A percentile compares a stretch with the other conserved stretches of the same genome.
Evolutionary conservation across 2,329 filamentous ascomycete genomes (phyloP).

Genomic region (Eutypa lata): DNA sequence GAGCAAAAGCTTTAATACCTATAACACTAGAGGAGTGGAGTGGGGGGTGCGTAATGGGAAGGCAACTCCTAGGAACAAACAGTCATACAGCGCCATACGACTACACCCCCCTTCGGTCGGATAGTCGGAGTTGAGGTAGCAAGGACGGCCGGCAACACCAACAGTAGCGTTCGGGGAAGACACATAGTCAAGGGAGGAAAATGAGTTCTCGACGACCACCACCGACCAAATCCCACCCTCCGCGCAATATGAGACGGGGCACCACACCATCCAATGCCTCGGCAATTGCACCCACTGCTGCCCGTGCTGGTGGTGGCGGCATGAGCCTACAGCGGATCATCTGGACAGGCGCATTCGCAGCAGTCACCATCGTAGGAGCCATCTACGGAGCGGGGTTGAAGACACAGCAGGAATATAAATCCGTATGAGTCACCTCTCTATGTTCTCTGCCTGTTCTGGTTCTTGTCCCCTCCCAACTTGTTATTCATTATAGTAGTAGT

Average conservation of each 20-base stretch:
- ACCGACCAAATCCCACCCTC: background rate
- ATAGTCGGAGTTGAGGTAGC: too few species aligned
- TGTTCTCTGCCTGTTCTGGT: too few species aligned
- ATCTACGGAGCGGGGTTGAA: slow-evolving; percentile 49
- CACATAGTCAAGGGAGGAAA: background rate
- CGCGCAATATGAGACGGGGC: slow-evolving; percentile 5
- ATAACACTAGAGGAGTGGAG: too few species aligned
- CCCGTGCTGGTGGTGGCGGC: slow-evolving; percentile 1
- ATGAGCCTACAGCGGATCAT: slow-evolving; percentile 19
- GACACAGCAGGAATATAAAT: slow-evolving; percentile 43
- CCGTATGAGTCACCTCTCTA: slow-evolving; percentile 37
- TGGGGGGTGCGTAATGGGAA: too few species aligned
- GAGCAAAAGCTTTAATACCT: too few species aligned
- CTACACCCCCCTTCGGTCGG: too few species aligned
- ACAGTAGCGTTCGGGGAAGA: too few species aligned
- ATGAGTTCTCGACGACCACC: background rate
- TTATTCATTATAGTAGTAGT: too few species aligned
- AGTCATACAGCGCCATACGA: too few species aligned
- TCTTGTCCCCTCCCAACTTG: too few species aligned
- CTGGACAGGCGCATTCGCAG: slow-evolving; percentile 42
- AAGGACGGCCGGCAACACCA: too few species aligned
- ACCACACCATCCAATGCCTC: slow-evolving; percentile 2
- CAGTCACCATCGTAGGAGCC: slow-evolving; percentile 44
- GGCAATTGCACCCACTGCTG: background rate
- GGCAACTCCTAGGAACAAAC: too few species aligned